Evolutionary conservation across 1,284 basidiomycete species (phyloP).

Genomic region (Malassezia furfur): DNA sequence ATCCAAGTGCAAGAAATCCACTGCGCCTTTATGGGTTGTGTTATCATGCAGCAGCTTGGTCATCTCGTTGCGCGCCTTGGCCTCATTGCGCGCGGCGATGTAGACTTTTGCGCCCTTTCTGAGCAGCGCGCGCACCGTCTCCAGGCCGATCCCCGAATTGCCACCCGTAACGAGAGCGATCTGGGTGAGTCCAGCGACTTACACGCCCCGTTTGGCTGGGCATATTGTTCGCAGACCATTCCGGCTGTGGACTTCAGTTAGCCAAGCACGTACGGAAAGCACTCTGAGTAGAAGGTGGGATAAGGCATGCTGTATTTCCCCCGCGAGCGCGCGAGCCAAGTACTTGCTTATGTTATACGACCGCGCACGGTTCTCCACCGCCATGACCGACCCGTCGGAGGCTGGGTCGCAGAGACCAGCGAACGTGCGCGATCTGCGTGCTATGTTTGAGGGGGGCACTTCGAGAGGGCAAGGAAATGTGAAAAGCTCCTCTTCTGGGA

Average conservation of each 20-base stretch:
- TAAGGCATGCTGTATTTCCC: too few species aligned
- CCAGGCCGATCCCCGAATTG: conserved; percentile 37
- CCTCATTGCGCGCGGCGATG: conserved; percentile 15
- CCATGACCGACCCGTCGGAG: not conserved
- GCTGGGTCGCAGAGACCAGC: not conserved
- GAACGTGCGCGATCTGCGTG: conserved; percentile 5
- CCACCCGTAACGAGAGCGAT: conserved; percentile 38
- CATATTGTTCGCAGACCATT: conserved; percentile 8
- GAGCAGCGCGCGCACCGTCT: conserved; percentile 26
- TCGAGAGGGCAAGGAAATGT: too few species aligned
- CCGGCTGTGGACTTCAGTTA: not conserved
- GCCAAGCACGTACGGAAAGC: conserved; percentile 9
- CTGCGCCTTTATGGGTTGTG: not conserved
- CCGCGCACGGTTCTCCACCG: not conserved
- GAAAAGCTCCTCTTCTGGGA: too few species aligned
- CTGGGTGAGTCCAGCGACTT: not conserved
- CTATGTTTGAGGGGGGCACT: conserved; percentile 1
- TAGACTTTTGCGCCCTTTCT: conserved; percentile 29
- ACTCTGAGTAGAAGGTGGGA: conserved; percentile 1
- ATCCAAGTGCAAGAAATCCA: conserved; percentile 26
- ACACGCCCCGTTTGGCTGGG: conserved; percentile 8
- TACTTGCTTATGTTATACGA: too few species aligned
- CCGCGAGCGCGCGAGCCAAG: too few species aligned
- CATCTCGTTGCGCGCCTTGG: conserved; percentile 12
- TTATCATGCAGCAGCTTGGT: not conserved